These are phyloP conservation scores for Pythium pyrilobum DNA, from an alignment of 352 stramenopile genomes.

Conservation along the genomic window DNA sequence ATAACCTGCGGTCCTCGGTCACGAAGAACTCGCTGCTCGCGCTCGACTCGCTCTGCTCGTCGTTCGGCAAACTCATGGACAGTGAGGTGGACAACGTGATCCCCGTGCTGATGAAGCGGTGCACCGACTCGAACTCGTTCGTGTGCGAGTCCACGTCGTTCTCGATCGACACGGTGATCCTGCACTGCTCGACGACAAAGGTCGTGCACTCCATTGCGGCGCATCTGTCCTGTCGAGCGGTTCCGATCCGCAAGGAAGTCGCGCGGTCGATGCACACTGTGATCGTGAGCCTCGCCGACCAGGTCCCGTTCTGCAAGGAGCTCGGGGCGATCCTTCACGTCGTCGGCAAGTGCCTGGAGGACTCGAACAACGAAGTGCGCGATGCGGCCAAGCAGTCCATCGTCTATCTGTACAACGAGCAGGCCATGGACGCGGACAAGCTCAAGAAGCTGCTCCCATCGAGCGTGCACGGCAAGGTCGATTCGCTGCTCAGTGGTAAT, in stretches of 20 bases:
- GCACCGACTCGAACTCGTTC: constrained; percentile 66
- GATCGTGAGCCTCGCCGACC: constrained; percentile 32
- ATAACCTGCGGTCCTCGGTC: constrained; percentile 63
- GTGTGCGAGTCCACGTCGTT: constrained; percentile 55
- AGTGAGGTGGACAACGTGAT: constrained; percentile 53
- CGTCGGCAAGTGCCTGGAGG: constrained; percentile 59
- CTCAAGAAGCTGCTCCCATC: constrained; percentile 55
- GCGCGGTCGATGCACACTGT: constrained; percentile 46
- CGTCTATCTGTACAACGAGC: constrained; percentile 37
- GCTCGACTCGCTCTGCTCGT: constrained; percentile 50
- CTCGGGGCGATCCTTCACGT: constrained; percentile 31
- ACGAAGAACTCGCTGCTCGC: constrained; percentile 75
- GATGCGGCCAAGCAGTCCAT: constrained; percentile 59
- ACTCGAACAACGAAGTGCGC: constrained; percentile 75
- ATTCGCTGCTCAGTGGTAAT: constrained; percentile 30
- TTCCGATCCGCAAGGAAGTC: constrained; percentile 56
- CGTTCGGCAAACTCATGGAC: constrained; percentile 46
- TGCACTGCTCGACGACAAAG: constrained; percentile 45
- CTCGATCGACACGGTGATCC: constrained; percentile 42
- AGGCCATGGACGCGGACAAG: constrained; percentile 31
- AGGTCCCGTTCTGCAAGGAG: constrained; percentile 34
- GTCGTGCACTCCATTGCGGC: constrained; percentile 35
- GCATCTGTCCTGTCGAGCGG: constrained; percentile 43
- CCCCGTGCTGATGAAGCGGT: constrained; percentile 57
- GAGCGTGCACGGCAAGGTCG: constrained; percentile 37